Conservation (phyloP, 2,329 filamentous ascomycete species). For the Clarireedia hainanense region DNA sequence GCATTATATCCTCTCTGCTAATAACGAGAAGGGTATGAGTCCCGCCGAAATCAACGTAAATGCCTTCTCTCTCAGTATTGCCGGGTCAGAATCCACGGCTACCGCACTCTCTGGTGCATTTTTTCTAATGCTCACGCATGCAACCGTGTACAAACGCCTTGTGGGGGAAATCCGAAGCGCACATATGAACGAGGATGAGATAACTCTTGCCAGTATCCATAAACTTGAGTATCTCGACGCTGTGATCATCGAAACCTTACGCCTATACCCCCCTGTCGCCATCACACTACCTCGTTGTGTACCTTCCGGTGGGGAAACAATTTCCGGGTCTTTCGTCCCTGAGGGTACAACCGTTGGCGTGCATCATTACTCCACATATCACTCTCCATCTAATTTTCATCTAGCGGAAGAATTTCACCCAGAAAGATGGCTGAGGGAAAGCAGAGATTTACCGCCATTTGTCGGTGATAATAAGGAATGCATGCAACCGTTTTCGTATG, state of each 20-base stretch:
- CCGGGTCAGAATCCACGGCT: slow-evolving; percentile 18
- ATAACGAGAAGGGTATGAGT: slow-evolving; percentile 18
- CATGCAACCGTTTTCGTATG: slow-evolving; percentile 3
- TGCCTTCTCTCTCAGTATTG: slow-evolving; percentile 10
- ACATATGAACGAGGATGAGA: slow-evolving; percentile 32
- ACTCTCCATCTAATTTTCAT: slow-evolving; percentile 1
- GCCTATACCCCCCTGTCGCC: slow-evolving; percentile 32
- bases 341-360: slow-evolving; percentile 9
- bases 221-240: slow-evolving; percentile 34
- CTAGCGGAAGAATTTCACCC: slow-evolving; percentile 22
- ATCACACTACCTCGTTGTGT: slow-evolving; percentile 12
- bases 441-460: neutral
- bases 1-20: slow-evolving; percentile 8
- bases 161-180: slow-evolving; percentile 33
- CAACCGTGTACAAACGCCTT: slow-evolving; percentile 26
- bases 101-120: slow-evolving; percentile 13
- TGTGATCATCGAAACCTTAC: slow-evolving; percentile 35
- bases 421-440: slow-evolving; percentile 29
- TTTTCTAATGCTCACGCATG: slow-evolving; percentile 26
- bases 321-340: slow-evolving; percentile 10
- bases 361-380: neutral
- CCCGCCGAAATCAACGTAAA: slow-evolving; percentile 10
- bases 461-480: slow-evolving; percentile 3
- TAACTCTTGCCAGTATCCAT: slow-evolving; percentile 29
- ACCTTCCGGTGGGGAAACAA: slow-evolving; percentile 14